A percentile compares a stretch with the other conserved stretches of the same genome.
These are phyloP conservation scores for Glarea lozoyensis DNA, from an alignment of 495 filamentous ascomycete genomes.

Conservation along the genomic window DNA sequence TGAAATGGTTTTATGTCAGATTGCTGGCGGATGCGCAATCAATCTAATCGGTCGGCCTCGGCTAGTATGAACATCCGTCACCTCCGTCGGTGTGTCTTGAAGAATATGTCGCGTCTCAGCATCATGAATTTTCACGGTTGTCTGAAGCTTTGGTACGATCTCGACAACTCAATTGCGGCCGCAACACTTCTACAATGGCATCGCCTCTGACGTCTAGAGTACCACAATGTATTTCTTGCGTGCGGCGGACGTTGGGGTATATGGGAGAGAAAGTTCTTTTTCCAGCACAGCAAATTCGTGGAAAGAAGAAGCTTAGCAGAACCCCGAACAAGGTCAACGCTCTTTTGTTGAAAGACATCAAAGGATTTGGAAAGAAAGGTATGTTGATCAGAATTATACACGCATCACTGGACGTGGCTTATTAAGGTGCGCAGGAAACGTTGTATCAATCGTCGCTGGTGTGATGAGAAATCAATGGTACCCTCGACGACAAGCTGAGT, in stretches of 20 bases:
- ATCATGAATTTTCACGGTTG: neutral
- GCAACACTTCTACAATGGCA: conserved; percentile 12
- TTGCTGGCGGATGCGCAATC: too few relatives aligned
- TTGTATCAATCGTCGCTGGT: conserved; percentile 43
- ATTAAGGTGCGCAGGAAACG: conserved; percentile 31
- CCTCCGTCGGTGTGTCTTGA: too few relatives aligned
- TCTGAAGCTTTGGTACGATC: neutral
- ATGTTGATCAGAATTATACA: conserved; percentile 1
- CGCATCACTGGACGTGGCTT: conserved; percentile 1
- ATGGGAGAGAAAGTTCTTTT: conserved; percentile 4
- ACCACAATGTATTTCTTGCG: conserved; percentile 21
- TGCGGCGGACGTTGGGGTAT: conserved; percentile 13
- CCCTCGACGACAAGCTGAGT: conserved; percentile 43
- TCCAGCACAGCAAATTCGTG: conserved; percentile 35
- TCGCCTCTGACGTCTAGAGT: conserved; percentile 15
- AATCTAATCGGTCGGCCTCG: too few relatives aligned
- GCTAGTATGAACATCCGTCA: too few relatives aligned
- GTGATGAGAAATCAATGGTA: conserved; percentile 49
- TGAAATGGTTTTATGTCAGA: too few relatives aligned
- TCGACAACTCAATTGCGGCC: neutral
- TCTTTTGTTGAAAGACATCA: conserved; percentile 41
- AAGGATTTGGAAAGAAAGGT: conserved; percentile 45
- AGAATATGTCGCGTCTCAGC: neutral
- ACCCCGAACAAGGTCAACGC: conserved; percentile 38
- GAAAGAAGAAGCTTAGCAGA: conserved; percentile 44